Percentiles rank a stretch among this genome's conserved stretches.
These are phyloP conservation scores for Puccinia horiana DNA, from an alignment of 1,284 basidiomycete genomes.

Conservation along the genomic window DNA sequence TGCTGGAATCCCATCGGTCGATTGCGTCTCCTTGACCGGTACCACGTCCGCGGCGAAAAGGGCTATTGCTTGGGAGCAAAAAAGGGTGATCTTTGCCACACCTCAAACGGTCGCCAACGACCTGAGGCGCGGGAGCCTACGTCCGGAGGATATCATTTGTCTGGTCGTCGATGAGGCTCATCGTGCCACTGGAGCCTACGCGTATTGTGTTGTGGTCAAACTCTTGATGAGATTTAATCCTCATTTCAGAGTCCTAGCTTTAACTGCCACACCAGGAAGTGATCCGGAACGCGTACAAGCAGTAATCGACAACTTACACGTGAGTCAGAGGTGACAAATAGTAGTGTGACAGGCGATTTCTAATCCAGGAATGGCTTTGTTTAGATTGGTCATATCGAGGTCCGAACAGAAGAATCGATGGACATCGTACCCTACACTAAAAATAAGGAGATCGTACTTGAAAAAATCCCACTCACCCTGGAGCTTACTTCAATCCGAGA, in stretches of 20 bases:
- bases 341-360: background rate
- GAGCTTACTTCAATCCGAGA: slow-evolving; percentile 55
- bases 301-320: slow-evolving; percentile 89
- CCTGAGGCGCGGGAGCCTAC: slow-evolving; percentile 71
- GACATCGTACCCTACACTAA: slow-evolving; percentile 86
- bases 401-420: slow-evolving; percentile 84
- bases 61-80: slow-evolving; percentile 68
- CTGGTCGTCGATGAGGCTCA: slow-evolving; percentile 94
- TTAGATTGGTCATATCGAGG: slow-evolving; percentile 86
- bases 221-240: slow-evolving; percentile 91
- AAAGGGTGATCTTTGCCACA: slow-evolving; percentile 95
- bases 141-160: slow-evolving; percentile 76
- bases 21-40: slow-evolving; percentile 86
- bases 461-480: slow-evolving; percentile 53
- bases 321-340: slow-evolving; percentile 51
- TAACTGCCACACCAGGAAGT: slow-evolving; percentile 92
- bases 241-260: slow-evolving; percentile 85
- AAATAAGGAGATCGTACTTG: slow-evolving; percentile 66
- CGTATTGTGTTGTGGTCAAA: slow-evolving; percentile 86
- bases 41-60: slow-evolving; percentile 62
- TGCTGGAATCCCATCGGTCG: slow-evolving; percentile 86
- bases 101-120: slow-evolving; percentile 95
- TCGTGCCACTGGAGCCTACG: slow-evolving; percentile 85
- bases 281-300: slow-evolving; percentile 82
- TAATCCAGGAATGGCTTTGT: background rate